Percentiles rank a stretch among this genome's conserved stretches.
Conservation (phyloP, 163 green algal species). For the Chlorella variabilis region DNA sequence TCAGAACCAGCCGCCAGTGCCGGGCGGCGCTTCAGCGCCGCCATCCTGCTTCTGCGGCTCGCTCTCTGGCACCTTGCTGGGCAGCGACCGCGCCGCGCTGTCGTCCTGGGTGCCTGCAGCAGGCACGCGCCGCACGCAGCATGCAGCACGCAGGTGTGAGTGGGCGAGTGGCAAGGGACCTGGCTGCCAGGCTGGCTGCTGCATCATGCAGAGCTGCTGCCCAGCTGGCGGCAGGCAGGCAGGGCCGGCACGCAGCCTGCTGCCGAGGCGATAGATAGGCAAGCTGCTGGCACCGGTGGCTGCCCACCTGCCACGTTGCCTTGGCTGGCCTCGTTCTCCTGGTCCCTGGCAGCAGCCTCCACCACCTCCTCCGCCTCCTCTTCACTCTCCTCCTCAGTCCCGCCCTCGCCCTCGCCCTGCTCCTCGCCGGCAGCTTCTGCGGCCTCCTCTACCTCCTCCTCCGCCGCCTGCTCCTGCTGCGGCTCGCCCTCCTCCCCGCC, state of each 20-base stretch:
- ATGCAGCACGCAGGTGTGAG: background rate
- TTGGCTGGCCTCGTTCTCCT: slow-evolving; percentile 21
- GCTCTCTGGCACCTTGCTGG: slow-evolving; percentile 28
- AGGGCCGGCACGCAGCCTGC: too few species aligned
- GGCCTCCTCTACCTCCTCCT: background rate
- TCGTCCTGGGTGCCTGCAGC: slow-evolving; percentile 19
- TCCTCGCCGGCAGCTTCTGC: background rate
- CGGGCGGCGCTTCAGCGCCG: background rate
- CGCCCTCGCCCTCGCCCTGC: background rate
- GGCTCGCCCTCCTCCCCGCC: background rate
- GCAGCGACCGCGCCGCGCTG: background rate
- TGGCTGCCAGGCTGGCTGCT: too few species aligned
- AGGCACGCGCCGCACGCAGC: background rate
- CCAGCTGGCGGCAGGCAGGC: background rate
- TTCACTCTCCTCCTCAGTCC: too few species aligned
- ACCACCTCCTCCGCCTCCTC: background rate
- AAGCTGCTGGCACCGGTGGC: background rate
- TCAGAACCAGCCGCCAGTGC: too few species aligned
- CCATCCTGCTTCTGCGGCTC: slow-evolving; percentile 2
- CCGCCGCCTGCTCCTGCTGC: background rate
- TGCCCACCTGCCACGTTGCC: slow-evolving; percentile 10
- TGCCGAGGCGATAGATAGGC: too few species aligned
- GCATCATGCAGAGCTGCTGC: background rate
- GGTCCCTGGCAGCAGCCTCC: background rate
- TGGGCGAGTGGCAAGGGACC: too few species aligned